Evolutionary conservation across 805 yeast genomes (phyloP).

Genomic region (Cyberlindnera meyerae): DNA sequence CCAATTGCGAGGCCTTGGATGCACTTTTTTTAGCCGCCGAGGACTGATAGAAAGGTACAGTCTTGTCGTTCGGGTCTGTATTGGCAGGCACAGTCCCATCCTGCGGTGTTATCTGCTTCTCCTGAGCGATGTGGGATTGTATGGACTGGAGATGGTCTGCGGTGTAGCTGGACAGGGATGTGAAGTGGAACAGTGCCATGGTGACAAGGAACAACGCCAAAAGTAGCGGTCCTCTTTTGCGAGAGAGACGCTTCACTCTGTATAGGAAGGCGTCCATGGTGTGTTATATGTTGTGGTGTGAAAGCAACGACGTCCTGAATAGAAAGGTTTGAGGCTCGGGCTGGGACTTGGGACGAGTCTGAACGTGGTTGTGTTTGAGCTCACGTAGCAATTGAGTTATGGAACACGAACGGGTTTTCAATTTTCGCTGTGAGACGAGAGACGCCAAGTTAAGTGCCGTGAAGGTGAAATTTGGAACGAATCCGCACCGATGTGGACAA

Average conservation of each 20-base stretch:
- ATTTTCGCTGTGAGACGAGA: no score
- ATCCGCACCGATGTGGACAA: no score
- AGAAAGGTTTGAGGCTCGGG: no score
- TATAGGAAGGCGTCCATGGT: constrained; percentile 11
- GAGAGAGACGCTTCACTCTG: constrained; percentile 13
- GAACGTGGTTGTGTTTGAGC: no score
- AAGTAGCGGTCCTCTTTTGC: constrained; percentile 14
- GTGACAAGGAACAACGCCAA: constrained; percentile 8
- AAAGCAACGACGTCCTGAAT: no score
- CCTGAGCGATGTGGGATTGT: constrained; percentile 3
- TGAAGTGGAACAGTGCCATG: constrained; percentile 14
- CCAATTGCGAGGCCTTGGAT: constrained; percentile 6
- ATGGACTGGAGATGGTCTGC: constrained; percentile 11
- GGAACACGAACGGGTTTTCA: no score
- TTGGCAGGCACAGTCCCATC: background rate
- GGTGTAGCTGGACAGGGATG: constrained; percentile 12
- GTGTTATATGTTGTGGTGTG: no score
- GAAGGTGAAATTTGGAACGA: no score
- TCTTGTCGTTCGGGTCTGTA: constrained; percentile 14
- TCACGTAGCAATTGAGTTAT: no score
- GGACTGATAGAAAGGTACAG: constrained; percentile 25
- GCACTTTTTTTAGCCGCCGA: constrained; percentile 12
- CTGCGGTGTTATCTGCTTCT: background rate
- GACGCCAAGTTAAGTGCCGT: no score
- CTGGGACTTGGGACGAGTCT: no score